Percentiles rank a stretch among this genome's conserved stretches.
phyloP scores from a whole-genome alignment of 192 early-diverging fungal genomes.

The Coemansia sp. region DNA sequence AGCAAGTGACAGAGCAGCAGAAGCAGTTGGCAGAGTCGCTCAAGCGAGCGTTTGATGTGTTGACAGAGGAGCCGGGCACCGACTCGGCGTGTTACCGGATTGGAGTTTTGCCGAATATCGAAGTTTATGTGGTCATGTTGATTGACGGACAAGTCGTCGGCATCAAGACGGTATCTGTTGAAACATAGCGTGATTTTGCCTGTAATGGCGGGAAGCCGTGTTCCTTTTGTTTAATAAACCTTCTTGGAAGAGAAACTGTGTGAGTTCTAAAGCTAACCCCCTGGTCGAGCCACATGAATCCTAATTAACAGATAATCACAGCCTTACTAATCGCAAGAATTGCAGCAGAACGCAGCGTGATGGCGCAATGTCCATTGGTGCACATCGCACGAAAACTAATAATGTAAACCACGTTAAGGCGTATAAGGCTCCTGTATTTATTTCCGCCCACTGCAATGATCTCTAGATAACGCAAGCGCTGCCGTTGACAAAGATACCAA shows the following conservation, averaged over 20 bases:
- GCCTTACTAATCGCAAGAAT: background rate
- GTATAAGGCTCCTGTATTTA: background rate
- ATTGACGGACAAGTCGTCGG: slow-evolving; percentile 47
- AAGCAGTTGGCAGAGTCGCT: slow-evolving; percentile 31
- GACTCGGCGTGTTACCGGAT: slow-evolving; percentile 39
- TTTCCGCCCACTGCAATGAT: background rate
- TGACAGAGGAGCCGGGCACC: slow-evolving; percentile 19
- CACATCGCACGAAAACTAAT: background rate
- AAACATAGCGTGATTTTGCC: slow-evolving; percentile 18
- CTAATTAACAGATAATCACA: too few species aligned
- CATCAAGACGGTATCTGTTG: slow-evolving; percentile 47
- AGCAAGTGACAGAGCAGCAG: slow-evolving; percentile 40
- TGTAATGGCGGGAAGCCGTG: background rate
- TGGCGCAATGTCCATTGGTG: slow-evolving; percentile 36
- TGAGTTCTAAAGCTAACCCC: too few species aligned
- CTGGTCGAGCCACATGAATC: too few species aligned
- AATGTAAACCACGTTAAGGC: background rate
- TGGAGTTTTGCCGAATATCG: slow-evolving; percentile 40
- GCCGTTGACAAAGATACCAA: too few species aligned
- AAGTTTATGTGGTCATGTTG: slow-evolving; percentile 52
- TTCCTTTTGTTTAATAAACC: too few species aligned
- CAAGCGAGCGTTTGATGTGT: slow-evolving; percentile 16
- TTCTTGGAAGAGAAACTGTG: too few species aligned
- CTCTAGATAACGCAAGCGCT: background rate
- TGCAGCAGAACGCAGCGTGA: slow-evolving; percentile 10